A percentile compares a stretch with the other conserved stretches of the same genome.
phyloP scores from a whole-genome alignment of 1,284 basidiomycete genomes.

The Flammula alnicola region DNA sequence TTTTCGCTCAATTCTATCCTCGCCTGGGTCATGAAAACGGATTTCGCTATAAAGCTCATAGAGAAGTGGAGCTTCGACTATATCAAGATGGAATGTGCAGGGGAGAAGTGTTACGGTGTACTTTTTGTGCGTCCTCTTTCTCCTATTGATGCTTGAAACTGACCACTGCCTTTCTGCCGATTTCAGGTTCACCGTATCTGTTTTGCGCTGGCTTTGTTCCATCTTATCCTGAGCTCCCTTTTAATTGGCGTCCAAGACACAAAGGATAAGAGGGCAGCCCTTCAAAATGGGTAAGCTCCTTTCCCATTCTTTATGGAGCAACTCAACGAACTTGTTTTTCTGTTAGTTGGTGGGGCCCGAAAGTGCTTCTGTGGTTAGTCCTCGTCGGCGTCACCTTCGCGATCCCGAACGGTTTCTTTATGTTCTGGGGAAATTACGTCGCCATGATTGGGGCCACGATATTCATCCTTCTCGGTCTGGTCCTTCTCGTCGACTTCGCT shows the following conservation, averaged over 20 bases:
- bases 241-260: slow-evolving; percentile 92
- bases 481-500: slow-evolving; percentile 98
- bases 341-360: slow-evolving; percentile 98
- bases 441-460: slow-evolving; percentile 89
- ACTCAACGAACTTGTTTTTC: slow-evolving; percentile 13
- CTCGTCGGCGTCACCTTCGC: slow-evolving; percentile 86
- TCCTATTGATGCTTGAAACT: neutral
- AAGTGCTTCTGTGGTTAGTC: slow-evolving; percentile 85
- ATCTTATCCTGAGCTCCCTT: slow-evolving; percentile 78
- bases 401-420: slow-evolving; percentile 93
- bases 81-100: slow-evolving; percentile 96
- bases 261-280: slow-evolving; percentile 86
- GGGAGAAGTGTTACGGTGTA: slow-evolving; percentile 95
- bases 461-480: slow-evolving; percentile 96
- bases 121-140: slow-evolving; percentile 73
- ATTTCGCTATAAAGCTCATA: slow-evolving; percentile 85
- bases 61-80: slow-evolving; percentile 96
- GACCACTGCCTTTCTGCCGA: too few species aligned
- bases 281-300: slow-evolving; percentile 89
- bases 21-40: slow-evolving; percentile 95
- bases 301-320: too few species aligned
- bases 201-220: slow-evolving; percentile 92
- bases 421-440: slow-evolving; percentile 95
- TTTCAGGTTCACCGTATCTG: slow-evolving; percentile 96
- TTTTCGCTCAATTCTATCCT: slow-evolving; percentile 96